These are phyloP conservation scores for Fusarium sp. DNA, from an alignment of 2,329 filamentous ascomycete species.

Conservation along the genomic window DNA sequence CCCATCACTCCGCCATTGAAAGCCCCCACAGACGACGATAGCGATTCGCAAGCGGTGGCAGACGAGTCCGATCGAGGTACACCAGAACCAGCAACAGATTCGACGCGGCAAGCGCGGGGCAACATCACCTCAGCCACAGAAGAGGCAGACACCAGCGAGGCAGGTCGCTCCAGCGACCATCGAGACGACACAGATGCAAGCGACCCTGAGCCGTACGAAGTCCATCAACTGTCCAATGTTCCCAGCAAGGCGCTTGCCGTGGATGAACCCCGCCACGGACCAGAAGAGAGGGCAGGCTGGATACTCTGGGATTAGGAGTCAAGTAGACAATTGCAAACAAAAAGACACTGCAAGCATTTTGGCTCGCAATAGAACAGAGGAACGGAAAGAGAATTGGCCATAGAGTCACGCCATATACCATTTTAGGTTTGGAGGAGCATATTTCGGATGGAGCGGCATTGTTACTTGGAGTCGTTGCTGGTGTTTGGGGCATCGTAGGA, in stretches of 20 bases:
- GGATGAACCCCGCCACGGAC: constrained; percentile 17
- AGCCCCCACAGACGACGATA: neutral
- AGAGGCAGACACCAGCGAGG: constrained; percentile 54
- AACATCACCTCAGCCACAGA: constrained; percentile 48
- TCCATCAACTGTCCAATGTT: constrained; percentile 18
- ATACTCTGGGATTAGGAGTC: constrained; percentile 42
- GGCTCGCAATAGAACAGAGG: neutral
- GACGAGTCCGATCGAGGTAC: constrained; percentile 23
- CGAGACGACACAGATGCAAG: constrained; percentile 55
- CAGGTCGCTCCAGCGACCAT: constrained; percentile 53
- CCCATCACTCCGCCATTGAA: constrained; percentile 49
- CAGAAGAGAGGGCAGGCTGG: constrained; percentile 42
- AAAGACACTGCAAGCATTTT: constrained; percentile 6
- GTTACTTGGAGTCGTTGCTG: neutral
- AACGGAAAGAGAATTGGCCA: neutral
- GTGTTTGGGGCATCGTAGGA: constrained; percentile 16
- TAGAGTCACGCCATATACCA: neutral
- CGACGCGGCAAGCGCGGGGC: constrained; percentile 20
- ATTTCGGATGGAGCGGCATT: neutral
- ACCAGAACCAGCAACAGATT: constrained; percentile 25
- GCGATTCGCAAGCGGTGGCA: constrained; percentile 2
- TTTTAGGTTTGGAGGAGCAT: neutral
- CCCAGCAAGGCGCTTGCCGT: constrained; percentile 15
- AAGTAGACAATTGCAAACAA: neutral
- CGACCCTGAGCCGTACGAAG: constrained; percentile 52